Evolutionary conservation across 1,284 basidiomycete genomes (phyloP), one percentile per base, ranked within the genome.

Genomic region (Ustilago hordei): DNA sequence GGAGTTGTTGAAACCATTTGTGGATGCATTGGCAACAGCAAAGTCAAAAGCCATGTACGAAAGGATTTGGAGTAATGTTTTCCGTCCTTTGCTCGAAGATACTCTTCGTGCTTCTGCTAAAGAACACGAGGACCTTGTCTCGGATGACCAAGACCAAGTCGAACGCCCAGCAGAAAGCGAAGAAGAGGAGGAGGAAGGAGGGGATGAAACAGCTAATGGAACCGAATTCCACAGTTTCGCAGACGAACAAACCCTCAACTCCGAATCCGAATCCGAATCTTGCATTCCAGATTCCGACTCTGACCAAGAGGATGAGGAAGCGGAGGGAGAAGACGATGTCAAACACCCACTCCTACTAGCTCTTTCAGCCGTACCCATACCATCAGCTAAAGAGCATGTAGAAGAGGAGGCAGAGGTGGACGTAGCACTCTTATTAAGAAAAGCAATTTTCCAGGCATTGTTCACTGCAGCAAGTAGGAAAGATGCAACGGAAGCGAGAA

Each of bases 391-490:
- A 9, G 64, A 63, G 5, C 58, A 63, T 15, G 60, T 55, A n/a
- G 67, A 71, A 1, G 58, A 71, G 1, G 60, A 60, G 1, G n/a
- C 39, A 12, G 53, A 61, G 13, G n/a, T 60, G 15, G 64, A 73
- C 34, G 68, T 69, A 2, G 69, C 73, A 0, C 39, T 70, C 0
- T 71, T 85, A 15, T 82, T 95, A 59, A 90, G 90, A 72, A 89
- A 89, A 67, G 88, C 87, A 34, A 76, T 96, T 12, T 87, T 95
- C 70, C 88, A 89, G 78, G 88, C 87, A 28, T 80, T 95, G 62
- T 95, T 96, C 83, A 90, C 91, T 35, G 88, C 91, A 48, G 95
- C 94, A 13, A 92, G 93, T 74, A 88, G 90, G 55, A 89, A 91
- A 67, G 90, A 91, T 45, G 92, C 93, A 34, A 90, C 91, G 73